These are phyloP conservation scores for Mycena sanguinolenta DNA, from an alignment of 768 basidiomycete species.

Conservation along the genomic window DNA sequence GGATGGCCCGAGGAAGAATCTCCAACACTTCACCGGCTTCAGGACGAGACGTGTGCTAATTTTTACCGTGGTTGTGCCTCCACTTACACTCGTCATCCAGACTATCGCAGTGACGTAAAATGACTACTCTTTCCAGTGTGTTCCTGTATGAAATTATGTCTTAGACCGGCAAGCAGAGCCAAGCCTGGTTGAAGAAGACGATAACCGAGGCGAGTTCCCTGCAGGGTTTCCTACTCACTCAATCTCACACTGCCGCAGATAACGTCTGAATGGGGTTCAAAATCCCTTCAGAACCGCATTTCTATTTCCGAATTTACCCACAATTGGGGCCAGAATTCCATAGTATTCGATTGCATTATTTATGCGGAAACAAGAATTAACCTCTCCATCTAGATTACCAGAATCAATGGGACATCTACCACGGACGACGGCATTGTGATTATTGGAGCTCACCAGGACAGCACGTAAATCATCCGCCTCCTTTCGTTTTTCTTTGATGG, in stretches of 20 bases:
- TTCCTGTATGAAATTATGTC: slow-evolving; percentile 36
- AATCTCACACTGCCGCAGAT: slow-evolving; percentile 58
- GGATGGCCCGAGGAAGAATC: slow-evolving; percentile 69
- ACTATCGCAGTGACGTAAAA: slow-evolving; percentile 82
- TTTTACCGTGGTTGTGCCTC: slow-evolving; percentile 21
- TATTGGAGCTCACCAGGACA: slow-evolving; percentile 88
- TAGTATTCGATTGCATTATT: slow-evolving; percentile 58
- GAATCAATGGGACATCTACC: slow-evolving; percentile 79
- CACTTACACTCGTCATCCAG: slow-evolving; percentile 49
- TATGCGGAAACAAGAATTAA: slow-evolving; percentile 25
- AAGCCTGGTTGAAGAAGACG: slow-evolving; percentile 79
- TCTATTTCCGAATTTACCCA: slow-evolving; percentile 81
- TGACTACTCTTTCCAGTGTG: slow-evolving; percentile 36
- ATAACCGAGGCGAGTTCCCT: slow-evolving; percentile 67
- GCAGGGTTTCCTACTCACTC: slow-evolving; percentile 17
- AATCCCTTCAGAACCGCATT: slow-evolving; percentile 68
- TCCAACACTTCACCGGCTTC: slow-evolving; percentile 78
- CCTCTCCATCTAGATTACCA: slow-evolving; percentile 66
- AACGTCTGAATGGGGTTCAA: slow-evolving; percentile 71
- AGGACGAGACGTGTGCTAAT: slow-evolving; percentile 74
- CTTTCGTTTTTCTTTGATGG: slow-evolving; percentile 27
- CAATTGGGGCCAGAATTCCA: slow-evolving; percentile 87
- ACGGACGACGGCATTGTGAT: slow-evolving; percentile 75
- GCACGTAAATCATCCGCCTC: slow-evolving; percentile 48
- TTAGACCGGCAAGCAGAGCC: slow-evolving; percentile 82